Percentiles rank a stretch among this genome's conserved stretches.
These are phyloP conservation scores for Handroanthus guayacan DNA, from an alignment of 257 asterid genomes.

Conservation along the genomic window DNA sequence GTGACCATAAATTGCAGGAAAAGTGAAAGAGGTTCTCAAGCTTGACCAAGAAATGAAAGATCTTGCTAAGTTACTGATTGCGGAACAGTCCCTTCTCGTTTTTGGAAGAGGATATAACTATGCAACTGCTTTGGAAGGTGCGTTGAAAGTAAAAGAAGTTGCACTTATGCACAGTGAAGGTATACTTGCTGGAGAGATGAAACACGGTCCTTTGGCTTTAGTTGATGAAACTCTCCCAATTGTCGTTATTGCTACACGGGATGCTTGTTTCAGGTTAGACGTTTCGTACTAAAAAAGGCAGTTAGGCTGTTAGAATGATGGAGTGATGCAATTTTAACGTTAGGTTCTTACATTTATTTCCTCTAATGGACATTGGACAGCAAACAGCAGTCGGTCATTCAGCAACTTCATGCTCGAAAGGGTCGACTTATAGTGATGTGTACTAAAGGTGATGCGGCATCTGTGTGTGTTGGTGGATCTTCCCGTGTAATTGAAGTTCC, in stretches of 20 bases:
- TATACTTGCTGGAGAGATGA: constrained; percentile 99
- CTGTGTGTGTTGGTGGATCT: constrained; percentile 81
- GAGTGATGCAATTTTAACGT: neutral
- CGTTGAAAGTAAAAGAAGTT: constrained; percentile 97
- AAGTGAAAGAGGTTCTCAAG: constrained; percentile 89
- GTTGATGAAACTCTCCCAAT: constrained; percentile 96
- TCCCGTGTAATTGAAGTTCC: constrained; percentile 98
- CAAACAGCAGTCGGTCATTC: constrained; percentile 97
- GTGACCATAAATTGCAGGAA: constrained; percentile 57
- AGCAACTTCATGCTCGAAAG: constrained; percentile 98
- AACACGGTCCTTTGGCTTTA: constrained; percentile 96
- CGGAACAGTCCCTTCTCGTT: constrained; percentile 95
- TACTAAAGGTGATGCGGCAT: constrained; percentile 77
- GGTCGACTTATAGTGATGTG: constrained; percentile 97
- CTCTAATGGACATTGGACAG: constrained; percentile 46
- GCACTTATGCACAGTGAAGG: constrained; percentile 99
- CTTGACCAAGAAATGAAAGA: constrained; percentile 91
- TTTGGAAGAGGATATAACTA: constrained; percentile 97
- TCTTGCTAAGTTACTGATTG: constrained; percentile 78
- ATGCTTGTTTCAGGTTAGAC: constrained; percentile 89
- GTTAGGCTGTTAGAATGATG: neutral
- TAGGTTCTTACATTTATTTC: constrained; percentile 28
- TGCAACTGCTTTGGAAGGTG: constrained; percentile 97
- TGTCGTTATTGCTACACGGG: constrained; percentile 92
- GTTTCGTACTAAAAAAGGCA: neutral